Base-by-base conservation (phyloP, 805 yeast genomes). In the Metschnikowia kunwiensis region DNA sequence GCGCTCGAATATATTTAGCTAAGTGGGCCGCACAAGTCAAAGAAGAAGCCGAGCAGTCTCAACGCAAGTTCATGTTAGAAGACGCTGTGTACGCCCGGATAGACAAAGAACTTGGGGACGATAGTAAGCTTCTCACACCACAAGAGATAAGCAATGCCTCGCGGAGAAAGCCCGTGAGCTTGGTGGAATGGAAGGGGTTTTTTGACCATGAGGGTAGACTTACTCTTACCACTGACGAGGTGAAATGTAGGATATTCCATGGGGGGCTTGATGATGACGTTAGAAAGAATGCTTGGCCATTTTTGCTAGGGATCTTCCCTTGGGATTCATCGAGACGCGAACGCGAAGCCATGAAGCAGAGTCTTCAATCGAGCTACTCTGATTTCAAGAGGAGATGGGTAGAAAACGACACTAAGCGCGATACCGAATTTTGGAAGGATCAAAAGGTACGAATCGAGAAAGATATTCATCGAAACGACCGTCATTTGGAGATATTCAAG, bases 21-120 rank as follows among this genome's bases (percentile, higher is more conserved):
- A 89, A 88, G 63, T 93, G 97, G 97, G 97, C 97, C 0, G 74
- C 86, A 49, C 86, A 86, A 19, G 93, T 93, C 7, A 93, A 91
- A 50, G 89, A 88, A 50, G 95, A 91, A 57, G 93, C 96, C 2
- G 88, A 67, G 41, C 58, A 79, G 47, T 74, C 77, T 34, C 70
- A 75, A 42, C 61, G 77, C 42, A 65, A 68, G 38, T 65, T 68
- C 51, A 66, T 73, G 51, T 65, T 80, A 22, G 68, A 80, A 38
- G 80, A 78, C 49, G 78, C 77, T n/a, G 67, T 77, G 12, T 80
- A 80, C 46, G 72, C 71, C 20, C 55, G 76, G 33, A 68, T 84
- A 26, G 72, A 71, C 36, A 65, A 69, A 34, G 89, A 84, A 51
- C 57, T 84, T 9, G 88, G 87, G 0, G 42, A 38, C 15, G 50